Evolutionary conservation across 345 rosid genomes (phyloP).

Genomic region (Heritiera littoralis): DNA sequence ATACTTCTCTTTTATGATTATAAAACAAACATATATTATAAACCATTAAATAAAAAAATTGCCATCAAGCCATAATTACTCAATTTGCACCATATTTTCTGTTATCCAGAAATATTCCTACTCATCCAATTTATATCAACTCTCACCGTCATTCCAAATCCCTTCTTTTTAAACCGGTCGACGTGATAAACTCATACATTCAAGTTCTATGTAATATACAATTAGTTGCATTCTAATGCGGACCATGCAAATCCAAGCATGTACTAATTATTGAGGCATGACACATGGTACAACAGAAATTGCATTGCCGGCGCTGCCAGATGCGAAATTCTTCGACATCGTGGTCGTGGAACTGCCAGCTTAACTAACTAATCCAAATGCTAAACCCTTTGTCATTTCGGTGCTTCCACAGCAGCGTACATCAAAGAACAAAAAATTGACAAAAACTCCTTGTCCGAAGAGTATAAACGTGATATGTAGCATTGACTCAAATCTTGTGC

Average conservation of each 20-base stretch:
- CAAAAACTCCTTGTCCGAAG: neutral
- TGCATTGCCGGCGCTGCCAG: neutral
- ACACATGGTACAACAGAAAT: neutral
- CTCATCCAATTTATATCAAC: too few species aligned
- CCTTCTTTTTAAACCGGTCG: too few species aligned
- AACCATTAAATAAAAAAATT: too few species aligned
- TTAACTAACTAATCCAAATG: conserved; percentile 7
- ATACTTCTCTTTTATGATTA: too few species aligned
- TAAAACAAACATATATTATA: too few species aligned
- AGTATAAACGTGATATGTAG: neutral
- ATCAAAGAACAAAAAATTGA: neutral
- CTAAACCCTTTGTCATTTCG: neutral
- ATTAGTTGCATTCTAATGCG: neutral
- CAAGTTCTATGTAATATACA: too few species aligned
- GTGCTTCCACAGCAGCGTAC: neutral
- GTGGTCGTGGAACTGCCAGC: neutral
- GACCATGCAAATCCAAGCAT: neutral
- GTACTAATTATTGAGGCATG: neutral
- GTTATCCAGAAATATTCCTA: too few species aligned
- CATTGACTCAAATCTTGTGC: neutral
- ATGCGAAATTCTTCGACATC: neutral
- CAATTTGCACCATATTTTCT: too few species aligned
- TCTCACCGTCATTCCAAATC: too few species aligned
- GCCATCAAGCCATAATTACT: too few species aligned
- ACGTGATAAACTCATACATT: too few species aligned